Percentiles rank a stretch among this genome's conserved stretches.
These are phyloP conservation scores for Candida frijolesensis DNA, from an alignment of 1,139 yeast genomes.

Conservation along the genomic window DNA sequence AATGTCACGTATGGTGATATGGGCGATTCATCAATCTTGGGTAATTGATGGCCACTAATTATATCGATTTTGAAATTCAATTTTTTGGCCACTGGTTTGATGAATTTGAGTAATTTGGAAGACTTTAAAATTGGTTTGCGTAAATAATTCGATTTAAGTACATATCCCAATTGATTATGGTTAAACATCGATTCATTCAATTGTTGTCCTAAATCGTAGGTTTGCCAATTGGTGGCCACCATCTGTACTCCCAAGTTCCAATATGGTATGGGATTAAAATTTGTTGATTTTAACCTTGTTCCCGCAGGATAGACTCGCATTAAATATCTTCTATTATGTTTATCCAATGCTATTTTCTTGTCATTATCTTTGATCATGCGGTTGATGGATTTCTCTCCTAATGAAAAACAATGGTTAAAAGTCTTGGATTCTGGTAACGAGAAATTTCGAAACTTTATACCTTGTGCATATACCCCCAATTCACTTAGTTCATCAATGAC, in stretches of 20 bases:
- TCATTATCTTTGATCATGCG: conserved; percentile 64
- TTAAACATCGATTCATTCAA: conserved; percentile 85
- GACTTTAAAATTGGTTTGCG: conserved; percentile 33
- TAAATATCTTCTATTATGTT: conserved; percentile 74
- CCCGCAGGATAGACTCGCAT: conserved; percentile 90
- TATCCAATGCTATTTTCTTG: conserved; percentile 55
- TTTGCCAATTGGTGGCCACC: conserved; percentile 98
- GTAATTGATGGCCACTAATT: conserved; percentile 33
- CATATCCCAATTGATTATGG: conserved; percentile 63
- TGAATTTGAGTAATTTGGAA: conserved; percentile 12
- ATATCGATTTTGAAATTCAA: too few relatives aligned
- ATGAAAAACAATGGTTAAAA: conserved; percentile 79
- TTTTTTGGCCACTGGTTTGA: conserved; percentile 66
- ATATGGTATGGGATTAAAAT: conserved; percentile 73
- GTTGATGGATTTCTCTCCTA: conserved; percentile 71
- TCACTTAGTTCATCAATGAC: conserved; percentile 53
- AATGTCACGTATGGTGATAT: conserved; percentile 50
- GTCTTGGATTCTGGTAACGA: conserved; percentile 86
- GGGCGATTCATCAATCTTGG: conserved; percentile 27
- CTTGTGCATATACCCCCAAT: conserved; percentile 70
- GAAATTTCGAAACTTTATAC: conserved; percentile 77
- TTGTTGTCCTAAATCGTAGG: conserved; percentile 86
- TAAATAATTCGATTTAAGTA: conserved; percentile 64
- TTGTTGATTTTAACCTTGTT: conserved; percentile 72
- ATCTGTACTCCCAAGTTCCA: conserved; percentile 90